phyloP scores from a whole-genome alignment of 768 basidiomycete genomes.

The Boletus vermiculosoides region DNA sequence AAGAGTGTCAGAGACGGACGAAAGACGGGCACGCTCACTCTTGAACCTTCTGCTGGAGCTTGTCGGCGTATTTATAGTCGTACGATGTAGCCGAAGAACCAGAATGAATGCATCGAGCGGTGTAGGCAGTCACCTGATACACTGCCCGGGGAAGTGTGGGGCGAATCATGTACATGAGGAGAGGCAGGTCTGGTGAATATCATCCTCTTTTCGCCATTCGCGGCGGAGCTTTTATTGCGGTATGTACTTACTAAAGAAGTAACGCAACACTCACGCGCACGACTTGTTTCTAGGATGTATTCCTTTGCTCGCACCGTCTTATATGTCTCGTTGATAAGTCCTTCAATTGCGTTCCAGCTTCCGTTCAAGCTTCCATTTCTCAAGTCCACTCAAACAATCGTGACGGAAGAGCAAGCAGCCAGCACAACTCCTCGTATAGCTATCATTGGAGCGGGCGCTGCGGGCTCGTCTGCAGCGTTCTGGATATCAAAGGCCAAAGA shows the following conservation, averaged over 20 bases:
- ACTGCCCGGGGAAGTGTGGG: background rate
- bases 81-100: conserved; percentile 19
- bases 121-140: background rate
- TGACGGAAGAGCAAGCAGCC: conserved; percentile 19
- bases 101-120: conserved; percentile 17
- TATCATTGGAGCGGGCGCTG: conserved; percentile 89
- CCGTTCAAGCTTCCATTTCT: conserved; percentile 63
- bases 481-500: conserved; percentile 81
- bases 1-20: conserved; percentile 9
- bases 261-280: background rate
- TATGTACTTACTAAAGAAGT: background rate
- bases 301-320: conserved; percentile 16
- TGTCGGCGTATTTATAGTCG: conserved; percentile 63
- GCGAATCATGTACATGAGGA: conserved; percentile 3
- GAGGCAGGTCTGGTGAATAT: no score
- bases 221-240: background rate
- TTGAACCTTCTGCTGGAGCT: conserved; percentile 59
- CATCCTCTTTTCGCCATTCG: background rate
- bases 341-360: conserved; percentile 37
- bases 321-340: conserved; percentile 20
- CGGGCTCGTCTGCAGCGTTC: conserved; percentile 78
- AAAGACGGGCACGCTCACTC: conserved; percentile 48
- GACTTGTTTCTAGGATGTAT: conserved; percentile 11
- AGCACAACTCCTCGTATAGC: conserved; percentile 58
- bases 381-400: conserved; percentile 32